These are phyloP conservation scores for Cryphonectria japonica DNA, from an alignment of 2,329 filamentous ascomycete genomes.

Conservation along the genomic window DNA sequence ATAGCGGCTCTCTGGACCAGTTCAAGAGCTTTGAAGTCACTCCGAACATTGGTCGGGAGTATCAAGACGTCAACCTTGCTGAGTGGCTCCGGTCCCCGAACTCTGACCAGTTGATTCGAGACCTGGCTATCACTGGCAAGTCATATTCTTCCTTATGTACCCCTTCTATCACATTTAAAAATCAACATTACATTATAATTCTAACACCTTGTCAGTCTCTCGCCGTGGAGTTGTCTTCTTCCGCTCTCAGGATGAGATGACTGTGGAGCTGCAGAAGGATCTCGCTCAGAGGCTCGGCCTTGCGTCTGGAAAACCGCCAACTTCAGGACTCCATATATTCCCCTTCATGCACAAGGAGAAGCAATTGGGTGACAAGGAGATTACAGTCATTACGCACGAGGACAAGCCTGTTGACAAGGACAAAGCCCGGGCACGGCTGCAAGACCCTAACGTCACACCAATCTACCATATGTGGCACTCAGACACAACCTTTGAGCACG, in stretches of 20 bases:
- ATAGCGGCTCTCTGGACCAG: slow-evolving; percentile 33
- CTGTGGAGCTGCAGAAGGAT: slow-evolving; percentile 67
- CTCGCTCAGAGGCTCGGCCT: slow-evolving; percentile 62
- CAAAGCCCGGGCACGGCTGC: too few species aligned
- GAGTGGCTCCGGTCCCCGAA: slow-evolving; percentile 59
- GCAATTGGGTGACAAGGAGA: slow-evolving; percentile 60
- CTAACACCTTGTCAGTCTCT: slow-evolving; percentile 53
- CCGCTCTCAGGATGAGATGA: slow-evolving; percentile 63
- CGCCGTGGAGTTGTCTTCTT: slow-evolving; percentile 73
- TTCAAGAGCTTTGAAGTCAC: slow-evolving; percentile 39
- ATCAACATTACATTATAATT: too few species aligned
- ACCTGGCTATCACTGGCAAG: slow-evolving; percentile 64
- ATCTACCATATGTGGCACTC: slow-evolving; percentile 55
- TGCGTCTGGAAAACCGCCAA: slow-evolving; percentile 34
- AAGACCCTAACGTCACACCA: slow-evolving; percentile 40
- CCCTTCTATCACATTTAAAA: too few species aligned
- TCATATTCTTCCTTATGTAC: neutral
- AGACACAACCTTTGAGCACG: slow-evolving; percentile 68
- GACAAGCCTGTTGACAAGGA: too few species aligned
- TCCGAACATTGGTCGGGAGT: slow-evolving; percentile 41
- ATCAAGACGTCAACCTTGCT: slow-evolving; percentile 49
- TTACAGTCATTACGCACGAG: slow-evolving; percentile 42
- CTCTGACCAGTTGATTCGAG: slow-evolving; percentile 58
- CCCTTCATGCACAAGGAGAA: slow-evolving; percentile 59
- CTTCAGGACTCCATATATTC: slow-evolving; percentile 64